Evolutionary conservation across 805 yeast species (phyloP), one percentile per base, ranked within the genome.

Genomic region (Ogataea degrootiae): DNA sequence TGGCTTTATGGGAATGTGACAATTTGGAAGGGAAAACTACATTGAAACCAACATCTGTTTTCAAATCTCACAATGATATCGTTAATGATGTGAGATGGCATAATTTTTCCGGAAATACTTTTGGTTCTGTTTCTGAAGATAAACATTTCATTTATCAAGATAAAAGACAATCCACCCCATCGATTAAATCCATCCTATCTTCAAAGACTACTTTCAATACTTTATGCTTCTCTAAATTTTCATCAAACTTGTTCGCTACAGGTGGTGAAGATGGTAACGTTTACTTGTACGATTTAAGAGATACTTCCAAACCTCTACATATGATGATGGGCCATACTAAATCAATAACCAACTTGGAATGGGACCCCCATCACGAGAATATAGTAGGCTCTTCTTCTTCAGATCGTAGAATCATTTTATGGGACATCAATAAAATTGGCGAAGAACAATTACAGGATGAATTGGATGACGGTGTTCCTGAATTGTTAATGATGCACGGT

Each of bases 391-490:
- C 90, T 0, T 86, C 90, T 4, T 80, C 89, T 1, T 79, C 79
- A 51, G 96, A 89, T 61, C 74, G 94, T 52, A 72, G 96, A 49
- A 78, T 87, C 15, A 82, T 87, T 34, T 55, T 89, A 5, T 88
- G 96, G 96, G 96, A 89, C 61, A 69, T 88, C 48, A 70, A 73
- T 41, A 82, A 79, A 55, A 83, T 89, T 35, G 97, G 97, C 4
- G 86, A 82, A 52, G 96, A 88, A 60, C 96, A 87, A 63, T 75
- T 75, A 14, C 90, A 82, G 55, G 96, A 88, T 55, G 96, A 89
- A 61, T 86, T 89, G 31, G 96, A 86, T 54, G 97, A 89, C 59
- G 97, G 96, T 37, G 85, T 85, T 26, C 92, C 96, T 5, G 97
- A 89, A 63, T 67, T 89, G 34, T 71, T 88, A 57, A 85, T 88